phyloP scores from a whole-genome alignment of 352 stramenopile species.

The Globisporangium canariense region DNA sequence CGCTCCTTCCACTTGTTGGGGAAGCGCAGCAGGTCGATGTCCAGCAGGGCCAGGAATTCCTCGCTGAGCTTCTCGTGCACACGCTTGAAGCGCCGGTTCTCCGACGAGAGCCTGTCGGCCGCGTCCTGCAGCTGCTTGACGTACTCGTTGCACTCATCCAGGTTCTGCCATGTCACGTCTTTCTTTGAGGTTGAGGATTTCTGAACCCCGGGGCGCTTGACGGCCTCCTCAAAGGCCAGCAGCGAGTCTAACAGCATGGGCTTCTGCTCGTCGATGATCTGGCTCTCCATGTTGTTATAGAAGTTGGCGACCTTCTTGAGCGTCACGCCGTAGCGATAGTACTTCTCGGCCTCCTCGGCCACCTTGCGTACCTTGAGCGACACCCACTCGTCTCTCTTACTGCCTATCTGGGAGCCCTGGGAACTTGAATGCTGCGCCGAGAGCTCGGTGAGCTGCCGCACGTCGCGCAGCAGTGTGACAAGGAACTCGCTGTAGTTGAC shows the following conservation, averaged over 20 bases:
- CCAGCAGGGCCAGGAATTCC: constrained; percentile 81
- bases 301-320: constrained; percentile 96
- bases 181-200: constrained; percentile 43
- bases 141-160: constrained; percentile 91
- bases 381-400: constrained; percentile 53
- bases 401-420: constrained; percentile 14
- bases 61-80: constrained; percentile 81
- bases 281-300: constrained; percentile 94
- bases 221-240: constrained; percentile 88
- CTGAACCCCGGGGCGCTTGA: constrained; percentile 58
- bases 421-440: constrained; percentile 34
- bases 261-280: constrained; percentile 94
- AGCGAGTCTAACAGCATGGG: constrained; percentile 93
- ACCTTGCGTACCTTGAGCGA: constrained; percentile 62
- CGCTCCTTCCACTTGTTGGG: constrained; percentile 86
- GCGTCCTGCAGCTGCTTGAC: constrained; percentile 90
- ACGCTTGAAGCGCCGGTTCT: constrained; percentile 91
- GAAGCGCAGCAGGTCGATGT: constrained; percentile 88
- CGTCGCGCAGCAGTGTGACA: constrained; percentile 90
- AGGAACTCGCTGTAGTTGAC: constrained; percentile 94
- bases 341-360: constrained; percentile 88
- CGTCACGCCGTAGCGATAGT: constrained; percentile 93
- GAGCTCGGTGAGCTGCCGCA: constrained; percentile 91
- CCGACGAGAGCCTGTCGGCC: constrained; percentile 81
- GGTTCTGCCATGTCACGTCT: constrained; percentile 88